Evolutionary conservation across 1,284 basidiomycete species (phyloP), one percentile per base, ranked within the genome.

Genomic region (Mrakiaceae sp.): DNA sequence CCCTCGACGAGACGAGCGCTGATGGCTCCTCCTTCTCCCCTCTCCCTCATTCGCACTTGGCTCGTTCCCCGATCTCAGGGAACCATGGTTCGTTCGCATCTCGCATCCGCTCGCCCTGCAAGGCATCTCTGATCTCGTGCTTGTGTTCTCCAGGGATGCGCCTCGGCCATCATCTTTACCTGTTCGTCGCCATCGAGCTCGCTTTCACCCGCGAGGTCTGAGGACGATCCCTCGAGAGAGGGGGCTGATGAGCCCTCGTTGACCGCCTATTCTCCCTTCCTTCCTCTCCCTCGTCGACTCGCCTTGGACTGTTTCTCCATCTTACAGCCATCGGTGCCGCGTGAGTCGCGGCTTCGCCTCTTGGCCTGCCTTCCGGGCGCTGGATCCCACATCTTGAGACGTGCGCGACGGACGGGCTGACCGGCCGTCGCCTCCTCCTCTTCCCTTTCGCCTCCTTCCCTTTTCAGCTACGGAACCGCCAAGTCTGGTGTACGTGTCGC

Each of bases 131-230:
- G 14, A 42, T 53, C 47, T 63, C 52, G 62, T 60, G 59, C 42
- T 44, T 56, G 52, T 67, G 70, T 66, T 68, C 16, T 47, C 66
- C 27, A 92, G 90, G 93, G 94, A 71, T 95, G 91, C 82, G 93
- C 94, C 67, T 85, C 88, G 75, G 92, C 94, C 72, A 97, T 97
- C 75, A 89, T 96, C 73, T 97, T 97, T 80, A 97, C 94, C 71
- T 95, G 92, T 93, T 10, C 16, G 63, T 64, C 42, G 27, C 11
- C 48, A 8, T 43, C 42, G 27, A 39, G 27, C 43, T 50, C 16
- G 4, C 58, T 54, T 12, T 14, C 57, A 27, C 43, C 40, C 11
- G 39, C 56, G 40, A 12, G 4, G 14, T 58, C 47, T 59, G 44
- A 27, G 27, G 58, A 43, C 10, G 46, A 48, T 42, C 48, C 42